Percentiles rank a stretch among this genome's conserved stretches.
phyloP scores from a whole-genome alignment of 2,329 filamentous ascomycete genomes.

The Stylonectria norvegica region DNA sequence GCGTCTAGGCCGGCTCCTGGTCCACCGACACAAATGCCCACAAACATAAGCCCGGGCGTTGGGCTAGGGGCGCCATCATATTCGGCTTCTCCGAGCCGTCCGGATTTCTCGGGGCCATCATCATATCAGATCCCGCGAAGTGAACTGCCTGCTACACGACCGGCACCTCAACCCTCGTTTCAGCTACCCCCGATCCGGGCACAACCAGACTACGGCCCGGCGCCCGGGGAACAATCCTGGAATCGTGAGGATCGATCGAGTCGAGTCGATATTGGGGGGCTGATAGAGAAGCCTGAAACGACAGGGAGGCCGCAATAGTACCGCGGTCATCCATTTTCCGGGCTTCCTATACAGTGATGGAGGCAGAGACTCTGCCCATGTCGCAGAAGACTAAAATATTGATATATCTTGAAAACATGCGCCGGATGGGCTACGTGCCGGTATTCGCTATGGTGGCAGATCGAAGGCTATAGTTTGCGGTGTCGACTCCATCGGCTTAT shows the following conservation, averaged over 20 bases:
- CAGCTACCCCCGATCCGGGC: conserved; percentile 50
- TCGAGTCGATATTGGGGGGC: conserved; percentile 59
- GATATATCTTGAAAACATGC: too few relatives aligned
- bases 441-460: too few relatives aligned
- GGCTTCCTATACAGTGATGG: conserved; percentile 9
- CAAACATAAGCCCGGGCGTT: conserved; percentile 29
- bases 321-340: conserved; percentile 7
- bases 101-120: conserved; percentile 45
- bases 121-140: conserved; percentile 54
- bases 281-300: conserved; percentile 56
- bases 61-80: conserved; percentile 32
- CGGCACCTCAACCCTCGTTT: conserved; percentile 34
- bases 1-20: conserved; percentile 21
- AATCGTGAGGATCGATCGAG: conserved; percentile 48
- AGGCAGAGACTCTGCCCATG: too few relatives aligned
- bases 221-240: conserved; percentile 28
- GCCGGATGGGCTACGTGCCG: too few relatives aligned
- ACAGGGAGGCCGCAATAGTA: conserved; percentile 27
- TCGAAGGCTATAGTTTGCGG: too few relatives aligned
- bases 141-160: conserved; percentile 40
- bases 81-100: conserved; percentile 41
- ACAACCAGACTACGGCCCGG: conserved; percentile 29
- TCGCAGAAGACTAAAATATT: too few relatives aligned
- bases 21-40: conserved; percentile 29
- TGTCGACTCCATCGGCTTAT: too few relatives aligned